These are phyloP conservation scores for Scenedesmus sp. DNA, from an alignment of 163 green algal genomes.

Conservation along the genomic window DNA sequence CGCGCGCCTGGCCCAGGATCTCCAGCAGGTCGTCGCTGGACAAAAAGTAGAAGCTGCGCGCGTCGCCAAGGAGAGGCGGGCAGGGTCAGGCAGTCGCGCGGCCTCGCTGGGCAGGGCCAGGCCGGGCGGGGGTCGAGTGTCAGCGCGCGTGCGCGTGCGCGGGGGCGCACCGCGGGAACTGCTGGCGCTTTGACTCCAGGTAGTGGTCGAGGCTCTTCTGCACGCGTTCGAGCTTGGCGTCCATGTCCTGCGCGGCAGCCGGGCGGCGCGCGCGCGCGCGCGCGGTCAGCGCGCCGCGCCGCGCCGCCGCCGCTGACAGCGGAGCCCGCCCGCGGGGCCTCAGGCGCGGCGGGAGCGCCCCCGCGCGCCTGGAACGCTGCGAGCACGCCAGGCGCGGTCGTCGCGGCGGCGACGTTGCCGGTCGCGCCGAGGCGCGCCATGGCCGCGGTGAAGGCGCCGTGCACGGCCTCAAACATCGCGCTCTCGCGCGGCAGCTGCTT, in stretches of 20 bases:
- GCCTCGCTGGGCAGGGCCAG: too few relatives aligned
- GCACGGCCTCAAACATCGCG: conserved; percentile 84
- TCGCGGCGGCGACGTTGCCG: conserved; percentile 70
- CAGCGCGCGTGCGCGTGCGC: too few relatives aligned
- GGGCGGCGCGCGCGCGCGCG: too few relatives aligned
- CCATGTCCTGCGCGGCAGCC: conserved; percentile 80
- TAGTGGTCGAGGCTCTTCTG: conserved; percentile 92
- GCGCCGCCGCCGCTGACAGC: too few relatives aligned
- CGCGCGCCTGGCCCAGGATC: conserved; percentile 88
- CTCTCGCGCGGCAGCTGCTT: conserved; percentile 86
- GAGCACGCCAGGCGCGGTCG: conserved; percentile 63
- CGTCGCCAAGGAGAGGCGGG: too few relatives aligned
- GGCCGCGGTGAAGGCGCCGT: conserved; percentile 72
- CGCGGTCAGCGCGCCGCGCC: too few relatives aligned
- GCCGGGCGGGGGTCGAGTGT: too few relatives aligned
- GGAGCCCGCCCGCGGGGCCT: too few relatives aligned
- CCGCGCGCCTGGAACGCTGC: conserved; percentile 77
- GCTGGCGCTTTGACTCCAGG: conserved; percentile 88
- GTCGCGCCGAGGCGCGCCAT: conserved; percentile 72
- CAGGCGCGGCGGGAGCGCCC: too few relatives aligned
- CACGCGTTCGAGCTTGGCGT: conserved; percentile 87
- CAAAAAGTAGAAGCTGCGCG: conserved; percentile 95
- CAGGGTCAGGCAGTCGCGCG: conserved; percentile 61
- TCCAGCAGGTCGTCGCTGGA: conserved; percentile 88
- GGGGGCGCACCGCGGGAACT: too few relatives aligned